phyloP scores from a whole-genome alignment of 2,329 filamentous ascomycete genomes.

The Akanthomyces lecanii region DNA sequence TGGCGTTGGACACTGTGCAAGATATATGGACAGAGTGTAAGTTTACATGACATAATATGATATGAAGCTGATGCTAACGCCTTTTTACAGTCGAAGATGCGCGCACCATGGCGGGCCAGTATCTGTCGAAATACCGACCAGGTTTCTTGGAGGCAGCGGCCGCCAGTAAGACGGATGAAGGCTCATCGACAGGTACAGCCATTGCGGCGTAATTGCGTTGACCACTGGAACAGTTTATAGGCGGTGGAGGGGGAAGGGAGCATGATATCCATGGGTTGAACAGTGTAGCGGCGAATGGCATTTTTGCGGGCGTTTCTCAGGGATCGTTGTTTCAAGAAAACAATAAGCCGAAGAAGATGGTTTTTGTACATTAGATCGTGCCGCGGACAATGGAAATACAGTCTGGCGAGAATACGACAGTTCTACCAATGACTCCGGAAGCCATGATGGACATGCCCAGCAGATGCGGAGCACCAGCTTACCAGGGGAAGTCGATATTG shows the following conservation, averaged over 20 bases:
- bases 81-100: conserved; percentile 53
- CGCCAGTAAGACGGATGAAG: neutral
- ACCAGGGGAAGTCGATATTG: neutral
- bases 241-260: neutral
- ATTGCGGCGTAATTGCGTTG: conserved; percentile 26
- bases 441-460: neutral
- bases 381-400: neutral
- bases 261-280: conserved; percentile 3
- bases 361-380: conserved; percentile 13
- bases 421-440: neutral
- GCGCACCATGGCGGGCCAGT: conserved; percentile 58
- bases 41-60: conserved; percentile 26
- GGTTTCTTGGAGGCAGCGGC: conserved; percentile 40
- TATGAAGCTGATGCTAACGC: neutral
- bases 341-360: neutral
- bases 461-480: neutral
- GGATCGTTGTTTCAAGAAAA: neutral
- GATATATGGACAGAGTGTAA: conserved; percentile 64
- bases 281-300: neutral
- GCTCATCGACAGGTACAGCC: conserved; percentile 25
- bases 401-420: neutral
- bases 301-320: conserved; percentile 6
- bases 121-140: conserved; percentile 58
- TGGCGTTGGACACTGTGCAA: conserved; percentile 61
- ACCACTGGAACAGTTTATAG: neutral